Evolutionary conservation across 2,329 filamentous ascomycete genomes (phyloP), one percentile per base, ranked within the genome.

Genomic region (Huntiella savannae): DNA sequence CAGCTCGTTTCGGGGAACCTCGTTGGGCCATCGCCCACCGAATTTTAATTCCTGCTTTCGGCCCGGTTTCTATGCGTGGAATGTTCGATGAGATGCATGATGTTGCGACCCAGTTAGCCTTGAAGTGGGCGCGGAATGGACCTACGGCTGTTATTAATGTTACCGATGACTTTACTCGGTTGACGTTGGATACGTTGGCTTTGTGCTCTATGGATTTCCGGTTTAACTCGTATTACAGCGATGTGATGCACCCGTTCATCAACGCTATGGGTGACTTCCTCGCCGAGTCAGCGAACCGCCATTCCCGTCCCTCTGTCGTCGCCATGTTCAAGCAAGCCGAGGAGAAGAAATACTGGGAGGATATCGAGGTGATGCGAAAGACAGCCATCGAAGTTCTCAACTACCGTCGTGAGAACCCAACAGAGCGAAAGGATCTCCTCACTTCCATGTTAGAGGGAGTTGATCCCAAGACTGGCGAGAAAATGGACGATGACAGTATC

Each of bases 41-140:
- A 16, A 62, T 77, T 12, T 62, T 84, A 46, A 69, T 79, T 54
- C 78, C 79, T 0, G 77, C 77, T 2, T 82, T 84, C 56, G 79
- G 79, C 0, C 79, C 79, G 0, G 58, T 82, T 16, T 67, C 71
- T 1, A 82, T 85, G 53, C 68, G 72, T 33, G 63, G 60, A 47
- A 83, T 83, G 79, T 83, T 79, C 51, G 66, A 71, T 50, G 74
- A 77, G 54, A 79, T 79, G 75, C 67, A 77, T 51, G 79, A 82
- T 52, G 74, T 82, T 50, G 70, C 76, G 4, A 65, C 67, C 0
- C 78, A 83, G 55, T 59, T 83, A 43, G 68, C 70, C 7, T 65
- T 81, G 60, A 82, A 82, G 57, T 77, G 77, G 70, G 77, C 77
- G 13, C 68, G 79, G 33, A 66, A 73, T 52, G 80, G 80, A 0